A percentile compares a stretch with the other conserved stretches of the same genome.
These are phyloP conservation scores for Ceratocystis variospora DNA, from an alignment of 2,329 filamentous ascomycete species.

Conservation along the genomic window DNA sequence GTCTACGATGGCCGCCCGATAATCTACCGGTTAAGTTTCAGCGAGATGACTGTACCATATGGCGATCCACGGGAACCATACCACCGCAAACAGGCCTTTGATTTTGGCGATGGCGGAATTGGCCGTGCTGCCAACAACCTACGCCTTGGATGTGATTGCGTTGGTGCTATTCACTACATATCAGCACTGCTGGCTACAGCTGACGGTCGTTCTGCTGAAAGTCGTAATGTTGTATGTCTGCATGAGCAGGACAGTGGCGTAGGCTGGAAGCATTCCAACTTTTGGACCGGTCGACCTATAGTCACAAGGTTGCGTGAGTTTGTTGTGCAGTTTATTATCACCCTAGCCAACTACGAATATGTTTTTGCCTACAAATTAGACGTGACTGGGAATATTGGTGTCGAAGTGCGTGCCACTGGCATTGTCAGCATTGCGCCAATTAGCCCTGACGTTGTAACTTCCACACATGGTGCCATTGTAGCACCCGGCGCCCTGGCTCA, in stretches of 20 bases:
- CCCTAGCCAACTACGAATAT: slow-evolving; percentile 58
- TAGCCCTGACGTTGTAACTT: slow-evolving; percentile 37
- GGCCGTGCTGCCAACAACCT: slow-evolving; percentile 57
- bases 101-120: slow-evolving; percentile 55
- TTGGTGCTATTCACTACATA: slow-evolving; percentile 53
- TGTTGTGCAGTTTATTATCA: slow-evolving; percentile 55
- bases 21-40: slow-evolving; percentile 52
- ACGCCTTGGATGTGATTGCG: slow-evolving; percentile 53
- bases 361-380: slow-evolving; percentile 42
- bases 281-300: slow-evolving; percentile 46
- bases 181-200: slow-evolving; percentile 41
- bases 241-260: slow-evolving; percentile 61
- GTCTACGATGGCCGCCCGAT: slow-evolving; percentile 51
- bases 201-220: slow-evolving; percentile 38
- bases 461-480: slow-evolving; percentile 47
- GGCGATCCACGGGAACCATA: slow-evolving; percentile 51
- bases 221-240: slow-evolving; percentile 49
- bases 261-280: slow-evolving; percentile 59
- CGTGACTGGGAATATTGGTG: slow-evolving; percentile 45
- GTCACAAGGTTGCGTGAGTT: slow-evolving; percentile 48
- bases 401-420: slow-evolving; percentile 53
- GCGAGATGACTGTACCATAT: slow-evolving; percentile 59
- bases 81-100: slow-evolving; percentile 58
- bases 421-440: slow-evolving; percentile 50
- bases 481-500: slow-evolving; percentile 50